Percentiles rank a stretch among this genome's conserved stretches.
Conservation (phyloP, 1,139 yeast genomes). For the Yamadazyma siamensis region DNA sequence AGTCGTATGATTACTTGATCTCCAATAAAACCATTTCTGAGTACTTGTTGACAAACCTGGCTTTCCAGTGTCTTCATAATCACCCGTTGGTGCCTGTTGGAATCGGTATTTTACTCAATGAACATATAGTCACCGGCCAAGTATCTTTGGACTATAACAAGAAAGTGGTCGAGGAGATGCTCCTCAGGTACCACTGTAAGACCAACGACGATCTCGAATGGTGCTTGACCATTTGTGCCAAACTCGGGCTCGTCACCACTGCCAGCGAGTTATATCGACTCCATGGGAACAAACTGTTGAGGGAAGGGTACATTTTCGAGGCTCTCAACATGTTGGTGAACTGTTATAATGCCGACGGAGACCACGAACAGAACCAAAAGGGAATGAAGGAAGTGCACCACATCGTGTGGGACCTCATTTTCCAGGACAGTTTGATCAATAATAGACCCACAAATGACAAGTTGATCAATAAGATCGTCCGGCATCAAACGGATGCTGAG, state of each 20-base stretch:
- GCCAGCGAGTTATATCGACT: slow-evolving; percentile 48
- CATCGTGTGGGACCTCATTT: slow-evolving; percentile 45
- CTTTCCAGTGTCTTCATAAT: slow-evolving; percentile 50
- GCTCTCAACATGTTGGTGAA: slow-evolving; percentile 67
- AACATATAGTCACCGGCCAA: slow-evolving; percentile 22
- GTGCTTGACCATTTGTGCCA: slow-evolving; percentile 59
- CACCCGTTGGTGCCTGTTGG: slow-evolving; percentile 64
- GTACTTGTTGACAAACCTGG: slow-evolving; percentile 58
- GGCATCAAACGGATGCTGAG: slow-evolving; percentile 29
- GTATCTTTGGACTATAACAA: slow-evolving; percentile 25
- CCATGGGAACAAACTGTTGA: slow-evolving; percentile 38
- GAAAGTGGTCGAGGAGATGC: slow-evolving; percentile 52
- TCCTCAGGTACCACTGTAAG: slow-evolving; percentile 57
- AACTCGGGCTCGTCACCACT: slow-evolving; percentile 45
- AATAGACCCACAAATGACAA: slow-evolving; percentile 55
- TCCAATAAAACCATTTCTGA: slow-evolving; percentile 48
- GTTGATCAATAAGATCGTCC: slow-evolving; percentile 51
- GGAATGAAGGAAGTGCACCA: slow-evolving; percentile 39
- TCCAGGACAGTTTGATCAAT: slow-evolving; percentile 58
- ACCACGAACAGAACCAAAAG: slow-evolving; percentile 18
- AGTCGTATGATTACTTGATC: slow-evolving; percentile 15
- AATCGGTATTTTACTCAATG: slow-evolving; percentile 47
- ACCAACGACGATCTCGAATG: slow-evolving; percentile 79
- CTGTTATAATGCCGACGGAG: slow-evolving; percentile 48
- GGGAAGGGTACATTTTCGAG: slow-evolving; percentile 49